Conservation (phyloP, 768 basidiomycete species). For the Leccinum boreale region DNA sequence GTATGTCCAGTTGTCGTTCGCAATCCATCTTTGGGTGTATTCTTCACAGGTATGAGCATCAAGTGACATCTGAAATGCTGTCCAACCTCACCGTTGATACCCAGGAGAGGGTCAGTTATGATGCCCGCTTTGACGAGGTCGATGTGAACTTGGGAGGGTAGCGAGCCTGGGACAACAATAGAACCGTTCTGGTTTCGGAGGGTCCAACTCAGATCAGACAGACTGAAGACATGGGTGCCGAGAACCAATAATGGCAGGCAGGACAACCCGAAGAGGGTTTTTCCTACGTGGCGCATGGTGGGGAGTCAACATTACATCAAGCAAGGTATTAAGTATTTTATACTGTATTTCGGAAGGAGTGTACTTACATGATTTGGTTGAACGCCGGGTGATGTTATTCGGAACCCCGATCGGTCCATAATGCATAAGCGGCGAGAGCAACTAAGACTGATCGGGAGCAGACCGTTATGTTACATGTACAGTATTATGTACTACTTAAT, state of each 20-base stretch:
- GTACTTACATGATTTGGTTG: too few species aligned
- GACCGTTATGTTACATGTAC: too few species aligned
- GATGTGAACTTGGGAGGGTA: conserved; percentile 54
- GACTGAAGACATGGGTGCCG: conserved; percentile 35
- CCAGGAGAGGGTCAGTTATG: conserved; percentile 51
- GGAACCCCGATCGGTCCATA: too few species aligned
- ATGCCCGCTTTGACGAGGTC: conserved; percentile 51
- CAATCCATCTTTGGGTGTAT: conserved; percentile 54
- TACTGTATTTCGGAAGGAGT: too few species aligned
- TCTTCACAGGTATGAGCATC: conserved; percentile 30
- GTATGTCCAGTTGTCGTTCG: conserved; percentile 57
- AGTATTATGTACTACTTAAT: too few species aligned
- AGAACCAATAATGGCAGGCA: conserved; percentile 10
- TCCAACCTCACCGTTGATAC: conserved; percentile 45
- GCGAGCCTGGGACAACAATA: conserved; percentile 47
- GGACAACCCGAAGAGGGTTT: background rate
- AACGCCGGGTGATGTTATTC: too few species aligned
- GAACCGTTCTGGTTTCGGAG: conserved; percentile 52
- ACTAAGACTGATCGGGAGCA: too few species aligned
- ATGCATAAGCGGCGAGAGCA: too few species aligned
- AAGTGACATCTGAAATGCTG: background rate
- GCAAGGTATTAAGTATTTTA: too few species aligned
- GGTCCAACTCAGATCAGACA: conserved; percentile 49
- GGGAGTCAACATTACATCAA: too few species aligned
- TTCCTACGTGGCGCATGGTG: background rate